Percentiles rank a stretch among this genome's conserved stretches.
Evolutionary conservation across 1,284 basidiomycete genomes (phyloP).

Genomic region (Ganoderma leucocontextum): DNA sequence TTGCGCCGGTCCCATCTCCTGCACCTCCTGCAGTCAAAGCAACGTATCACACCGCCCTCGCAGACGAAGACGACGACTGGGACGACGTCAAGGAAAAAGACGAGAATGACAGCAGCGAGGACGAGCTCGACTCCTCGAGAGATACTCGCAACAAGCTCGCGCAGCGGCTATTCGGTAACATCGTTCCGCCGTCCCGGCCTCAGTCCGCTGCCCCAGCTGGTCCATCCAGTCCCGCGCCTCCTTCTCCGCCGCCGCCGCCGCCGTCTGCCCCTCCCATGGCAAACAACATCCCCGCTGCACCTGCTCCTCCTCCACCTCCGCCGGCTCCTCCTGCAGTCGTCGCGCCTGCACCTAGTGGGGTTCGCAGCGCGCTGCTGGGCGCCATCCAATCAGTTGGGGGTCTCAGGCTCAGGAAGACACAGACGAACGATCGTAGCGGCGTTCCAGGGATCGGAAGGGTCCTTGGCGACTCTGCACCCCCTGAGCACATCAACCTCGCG

Average conservation of each 20-base stretch:
- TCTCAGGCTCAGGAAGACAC: slow-evolving; percentile 79
- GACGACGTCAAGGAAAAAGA: slow-evolving; percentile 83
- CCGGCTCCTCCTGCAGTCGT: slow-evolving; percentile 47
- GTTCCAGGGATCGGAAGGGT: slow-evolving; percentile 79
- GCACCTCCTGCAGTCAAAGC: slow-evolving; percentile 52
- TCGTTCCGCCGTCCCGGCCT: slow-evolving; percentile 61
- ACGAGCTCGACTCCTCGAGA: slow-evolving; percentile 75
- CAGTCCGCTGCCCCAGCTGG: slow-evolving; percentile 50
- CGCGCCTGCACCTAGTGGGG: slow-evolving; percentile 52
- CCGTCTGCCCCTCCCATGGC: slow-evolving; percentile 47
- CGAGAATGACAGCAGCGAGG: slow-evolving; percentile 79
- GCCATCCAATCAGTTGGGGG: slow-evolving; percentile 87
- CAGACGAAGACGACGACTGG: slow-evolving; percentile 82
- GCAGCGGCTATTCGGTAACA: slow-evolving; percentile 77
- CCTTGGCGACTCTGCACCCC: slow-evolving; percentile 80
- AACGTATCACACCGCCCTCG: slow-evolving; percentile 68
- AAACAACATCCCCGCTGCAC: slow-evolving; percentile 26
- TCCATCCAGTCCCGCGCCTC: slow-evolving; percentile 47
- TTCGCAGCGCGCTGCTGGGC: slow-evolving; percentile 76
- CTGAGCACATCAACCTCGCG: slow-evolving; percentile 67
- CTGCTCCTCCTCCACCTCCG: slow-evolving; percentile 21
- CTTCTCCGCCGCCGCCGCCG: slow-evolving; percentile 46
- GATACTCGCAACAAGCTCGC: slow-evolving; percentile 78
- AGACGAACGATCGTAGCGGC: slow-evolving; percentile 86
- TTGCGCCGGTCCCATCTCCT: slow-evolving; percentile 30